Evolutionary conservation across 345 rosid species (phyloP).

Genomic region (Microthlaspi erraticum): DNA sequence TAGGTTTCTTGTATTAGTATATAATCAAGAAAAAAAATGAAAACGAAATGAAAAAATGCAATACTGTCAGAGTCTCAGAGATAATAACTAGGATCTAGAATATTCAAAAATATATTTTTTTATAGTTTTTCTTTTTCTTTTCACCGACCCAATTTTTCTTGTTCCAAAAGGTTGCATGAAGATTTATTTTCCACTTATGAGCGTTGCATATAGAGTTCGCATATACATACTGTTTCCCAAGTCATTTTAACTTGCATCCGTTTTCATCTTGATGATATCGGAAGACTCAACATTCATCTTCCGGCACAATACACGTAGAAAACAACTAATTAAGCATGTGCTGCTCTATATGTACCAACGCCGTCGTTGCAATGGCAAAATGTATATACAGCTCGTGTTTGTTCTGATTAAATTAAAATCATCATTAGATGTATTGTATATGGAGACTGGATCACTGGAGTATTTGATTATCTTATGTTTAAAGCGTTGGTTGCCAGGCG

Average conservation of each 20-base stretch:
- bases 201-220: neutral
- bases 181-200: neutral
- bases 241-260: too few relatives aligned
- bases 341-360: too few relatives aligned
- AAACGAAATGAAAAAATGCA: neutral
- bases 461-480: neutral
- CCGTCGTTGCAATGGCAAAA: too few relatives aligned
- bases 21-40: neutral
- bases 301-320: too few relatives aligned
- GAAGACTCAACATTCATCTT: too few relatives aligned
- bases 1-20: neutral
- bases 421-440: neutral
- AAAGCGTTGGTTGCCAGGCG: neutral
- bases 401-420: neutral
- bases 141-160: neutral
- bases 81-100: neutral
- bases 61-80: neutral
- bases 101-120: neutral
- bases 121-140: neutral
- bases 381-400: too few relatives aligned
- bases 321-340: too few relatives aligned
- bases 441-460: too few relatives aligned
- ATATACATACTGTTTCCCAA: neutral
- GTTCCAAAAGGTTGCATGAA: slow-evolving; percentile 7
- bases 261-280: too few relatives aligned